phyloP scores from a whole-genome alignment of 169 alveolate genomes.

The Cryptosporidium sp. region DNA sequence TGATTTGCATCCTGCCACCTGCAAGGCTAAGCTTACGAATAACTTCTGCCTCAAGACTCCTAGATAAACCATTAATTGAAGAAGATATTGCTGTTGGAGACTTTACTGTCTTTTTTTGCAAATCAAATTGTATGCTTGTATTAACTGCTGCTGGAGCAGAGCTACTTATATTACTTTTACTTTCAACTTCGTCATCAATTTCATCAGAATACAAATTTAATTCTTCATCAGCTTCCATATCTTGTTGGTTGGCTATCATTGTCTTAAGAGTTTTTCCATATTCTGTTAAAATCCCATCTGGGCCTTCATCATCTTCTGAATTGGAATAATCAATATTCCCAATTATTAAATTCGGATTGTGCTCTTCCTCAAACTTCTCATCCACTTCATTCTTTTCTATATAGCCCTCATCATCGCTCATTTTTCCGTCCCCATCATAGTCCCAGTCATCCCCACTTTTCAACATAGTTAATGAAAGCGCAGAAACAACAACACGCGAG shows the following conservation, averaged over 20 bases:
- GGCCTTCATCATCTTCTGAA: slow-evolving; percentile 73
- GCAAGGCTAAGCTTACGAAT: slow-evolving; percentile 63
- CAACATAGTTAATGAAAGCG: slow-evolving; percentile 64
- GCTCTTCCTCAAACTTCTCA: slow-evolving; percentile 20
- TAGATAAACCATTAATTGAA: slow-evolving; percentile 19
- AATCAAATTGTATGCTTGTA: not conserved
- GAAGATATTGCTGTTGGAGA: slow-evolving; percentile 63
- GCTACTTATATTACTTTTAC: slow-evolving; percentile 62
- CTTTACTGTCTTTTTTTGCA: not conserved
- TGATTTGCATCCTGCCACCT: slow-evolving; percentile 74
- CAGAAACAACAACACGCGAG: slow-evolving; percentile 42
- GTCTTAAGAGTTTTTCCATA: slow-evolving; percentile 64
- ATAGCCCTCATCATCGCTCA: slow-evolving; percentile 72
- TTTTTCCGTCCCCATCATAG: slow-evolving; percentile 69
- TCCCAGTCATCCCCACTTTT: slow-evolving; percentile 55
- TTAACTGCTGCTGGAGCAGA: slow-evolving; percentile 10
- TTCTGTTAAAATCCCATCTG: slow-evolving; percentile 69
- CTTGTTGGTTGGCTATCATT: slow-evolving; percentile 73
- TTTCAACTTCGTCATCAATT: slow-evolving; percentile 55
- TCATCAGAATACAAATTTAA: slow-evolving; percentile 67
- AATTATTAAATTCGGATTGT: slow-evolving; percentile 44
- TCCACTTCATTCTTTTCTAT: slow-evolving; percentile 67
- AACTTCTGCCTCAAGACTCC: slow-evolving; percentile 62
- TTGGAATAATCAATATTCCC: slow-evolving; percentile 25
- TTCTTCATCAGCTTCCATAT: slow-evolving; percentile 76